A percentile compares a stretch with the other conserved stretches of the same genome.
Conservation (phyloP, 83 land plant species). For the Isoetes engelmannii region DNA sequence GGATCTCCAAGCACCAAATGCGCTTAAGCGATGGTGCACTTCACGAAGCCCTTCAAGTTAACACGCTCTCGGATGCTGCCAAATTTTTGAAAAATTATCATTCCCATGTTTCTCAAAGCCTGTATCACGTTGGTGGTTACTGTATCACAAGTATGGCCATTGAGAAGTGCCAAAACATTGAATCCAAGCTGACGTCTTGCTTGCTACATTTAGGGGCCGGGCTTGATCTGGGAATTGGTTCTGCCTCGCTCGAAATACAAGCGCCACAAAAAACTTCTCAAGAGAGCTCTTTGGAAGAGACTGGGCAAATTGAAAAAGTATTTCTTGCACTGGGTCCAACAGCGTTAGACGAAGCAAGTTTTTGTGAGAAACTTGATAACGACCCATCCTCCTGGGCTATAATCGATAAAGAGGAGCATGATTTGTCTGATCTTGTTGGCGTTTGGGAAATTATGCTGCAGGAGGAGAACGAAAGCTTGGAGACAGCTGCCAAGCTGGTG, state of each 20-base stretch:
- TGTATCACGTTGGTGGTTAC: conserved; percentile 13
- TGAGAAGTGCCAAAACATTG: background rate
- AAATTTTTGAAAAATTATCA: conserved; percentile 7
- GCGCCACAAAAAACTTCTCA: too few relatives aligned
- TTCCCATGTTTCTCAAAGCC: conserved; percentile 12
- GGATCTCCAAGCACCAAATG: conserved; percentile 14
- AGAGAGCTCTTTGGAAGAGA: background rate
- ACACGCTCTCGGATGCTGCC: conserved; percentile 5
- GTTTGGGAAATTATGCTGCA: conserved; percentile 11
- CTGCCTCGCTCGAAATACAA: background rate
- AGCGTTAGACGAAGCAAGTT: background rate
- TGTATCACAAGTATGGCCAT: conserved; percentile 4
- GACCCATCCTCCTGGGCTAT: conserved; percentile 12
- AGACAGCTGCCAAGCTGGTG: background rate
- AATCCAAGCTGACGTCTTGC: background rate
- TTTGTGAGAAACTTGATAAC: background rate
- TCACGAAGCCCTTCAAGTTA: background rate
- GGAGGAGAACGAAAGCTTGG: background rate
- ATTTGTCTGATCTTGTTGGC: background rate
- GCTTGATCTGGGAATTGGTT: background rate
- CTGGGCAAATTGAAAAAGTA: background rate
- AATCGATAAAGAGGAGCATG: background rate
- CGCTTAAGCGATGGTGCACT: conserved; percentile 12
- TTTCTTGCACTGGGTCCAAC: conserved; percentile 7
- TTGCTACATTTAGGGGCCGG: background rate